Conservation (phyloP, 768 basidiomycete genomes). For the Serpula lacrymans region DNA sequence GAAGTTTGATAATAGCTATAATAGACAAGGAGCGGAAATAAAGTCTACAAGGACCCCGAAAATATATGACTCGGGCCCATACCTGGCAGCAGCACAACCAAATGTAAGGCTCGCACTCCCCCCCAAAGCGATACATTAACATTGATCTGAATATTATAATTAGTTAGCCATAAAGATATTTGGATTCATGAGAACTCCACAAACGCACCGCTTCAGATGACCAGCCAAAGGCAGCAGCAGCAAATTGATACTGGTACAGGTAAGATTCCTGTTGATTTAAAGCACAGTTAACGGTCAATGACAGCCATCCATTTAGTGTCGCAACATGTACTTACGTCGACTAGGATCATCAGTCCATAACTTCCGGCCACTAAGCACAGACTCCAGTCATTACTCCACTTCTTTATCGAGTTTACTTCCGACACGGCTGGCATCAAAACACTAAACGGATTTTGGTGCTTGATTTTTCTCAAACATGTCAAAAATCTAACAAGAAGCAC, state of each 20-base stretch:
- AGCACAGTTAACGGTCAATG: neutral
- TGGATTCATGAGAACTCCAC: no score
- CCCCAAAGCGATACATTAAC: slow-evolving; percentile 58
- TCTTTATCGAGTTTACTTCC: slow-evolving; percentile 36
- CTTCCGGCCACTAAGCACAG: slow-evolving; percentile 49
- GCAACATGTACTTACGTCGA: slow-evolving; percentile 41
- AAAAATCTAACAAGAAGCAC: no score
- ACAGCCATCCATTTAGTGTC: neutral
- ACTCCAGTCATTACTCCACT: slow-evolving; percentile 52
- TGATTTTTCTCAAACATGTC: no score
- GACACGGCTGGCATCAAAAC: slow-evolving; percentile 47
- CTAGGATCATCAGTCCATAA: slow-evolving; percentile 43
- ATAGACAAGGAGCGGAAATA: neutral
- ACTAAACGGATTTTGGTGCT: slow-evolving; percentile 55
- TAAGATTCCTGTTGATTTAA: slow-evolving; percentile 44
- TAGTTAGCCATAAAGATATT: no score
- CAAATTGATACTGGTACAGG: slow-evolving; percentile 57
- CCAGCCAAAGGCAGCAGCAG: slow-evolving; percentile 56
- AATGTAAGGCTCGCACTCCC: slow-evolving; percentile 49
- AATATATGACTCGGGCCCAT: slow-evolving; percentile 13
- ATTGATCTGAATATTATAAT: slow-evolving; percentile 26
- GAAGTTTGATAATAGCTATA: slow-evolving; percentile 46
- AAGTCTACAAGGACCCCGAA: neutral
- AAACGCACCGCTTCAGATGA: slow-evolving; percentile 49
- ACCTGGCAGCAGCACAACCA: slow-evolving; percentile 60